Percentiles rank a stretch among this genome's conserved stretches.
Evolutionary conservation across 768 basidiomycete species (phyloP).

Genomic region (Calocybe indica): DNA sequence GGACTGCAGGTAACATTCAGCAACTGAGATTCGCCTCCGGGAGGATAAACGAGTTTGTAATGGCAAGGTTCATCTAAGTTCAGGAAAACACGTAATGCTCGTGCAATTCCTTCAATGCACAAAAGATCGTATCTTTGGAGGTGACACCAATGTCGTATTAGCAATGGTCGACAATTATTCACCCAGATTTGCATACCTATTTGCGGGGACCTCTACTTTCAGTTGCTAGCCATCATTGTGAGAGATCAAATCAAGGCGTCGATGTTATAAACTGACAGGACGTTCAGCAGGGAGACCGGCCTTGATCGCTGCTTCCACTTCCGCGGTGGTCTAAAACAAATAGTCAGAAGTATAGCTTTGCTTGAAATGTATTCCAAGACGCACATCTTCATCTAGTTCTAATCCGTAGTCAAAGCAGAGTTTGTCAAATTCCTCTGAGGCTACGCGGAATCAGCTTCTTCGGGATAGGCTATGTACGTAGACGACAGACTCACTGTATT

Average conservation of each 20-base stretch:
- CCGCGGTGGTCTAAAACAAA: slow-evolving; percentile 69
- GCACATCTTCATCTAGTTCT: slow-evolving; percentile 95
- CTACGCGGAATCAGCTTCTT: slow-evolving; percentile 32
- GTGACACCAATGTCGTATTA: background rate
- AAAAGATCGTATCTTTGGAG: slow-evolving; percentile 85
- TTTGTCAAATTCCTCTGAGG: slow-evolving; percentile 90
- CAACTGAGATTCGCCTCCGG: slow-evolving; percentile 59
- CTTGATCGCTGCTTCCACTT: slow-evolving; percentile 76
- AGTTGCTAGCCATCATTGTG: slow-evolving; percentile 58
- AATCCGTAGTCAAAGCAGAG: slow-evolving; percentile 97
- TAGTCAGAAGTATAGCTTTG: slow-evolving; percentile 3
- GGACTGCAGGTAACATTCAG: slow-evolving; percentile 64
- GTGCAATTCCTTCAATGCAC: slow-evolving; percentile 93
- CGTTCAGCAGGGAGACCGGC: slow-evolving; percentile 82
- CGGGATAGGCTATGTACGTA: too few species aligned
- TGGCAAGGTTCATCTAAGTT: slow-evolving; percentile 57
- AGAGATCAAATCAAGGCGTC: background rate
- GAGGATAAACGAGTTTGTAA: slow-evolving; percentile 71
- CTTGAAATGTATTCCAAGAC: slow-evolving; percentile 18
- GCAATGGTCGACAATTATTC: too few species aligned
- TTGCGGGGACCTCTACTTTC: slow-evolving; percentile 99
- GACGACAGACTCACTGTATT: slow-evolving; percentile 58
- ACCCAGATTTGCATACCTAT: slow-evolving; percentile 47
- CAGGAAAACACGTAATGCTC: slow-evolving; percentile 81
- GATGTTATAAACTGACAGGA: slow-evolving; percentile 44